A percentile compares a stretch with the other conserved stretches of the same genome.
Evolutionary conservation across 345 rosid genomes (phyloP).

Genomic region (Brassica rapa): DNA sequence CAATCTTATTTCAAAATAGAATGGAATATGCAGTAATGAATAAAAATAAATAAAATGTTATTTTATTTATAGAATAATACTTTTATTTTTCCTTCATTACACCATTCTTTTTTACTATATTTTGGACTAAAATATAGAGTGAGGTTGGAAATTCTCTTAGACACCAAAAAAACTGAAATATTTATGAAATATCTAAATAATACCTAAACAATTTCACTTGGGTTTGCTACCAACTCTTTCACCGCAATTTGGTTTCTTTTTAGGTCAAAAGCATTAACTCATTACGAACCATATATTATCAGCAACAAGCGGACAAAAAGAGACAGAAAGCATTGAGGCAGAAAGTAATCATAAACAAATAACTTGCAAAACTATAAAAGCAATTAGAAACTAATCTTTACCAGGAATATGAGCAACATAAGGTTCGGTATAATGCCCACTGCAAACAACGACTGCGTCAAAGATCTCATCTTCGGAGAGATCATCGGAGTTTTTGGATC

Average conservation of each 20-base stretch:
- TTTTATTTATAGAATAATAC: too few relatives aligned
- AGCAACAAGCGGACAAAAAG: background rate
- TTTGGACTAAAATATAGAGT: too few relatives aligned
- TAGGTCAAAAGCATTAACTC: background rate
- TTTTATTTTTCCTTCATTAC: too few relatives aligned
- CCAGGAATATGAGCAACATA: slow-evolving; percentile 60
- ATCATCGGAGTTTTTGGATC: slow-evolving; percentile 32
- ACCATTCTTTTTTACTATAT: too few relatives aligned
- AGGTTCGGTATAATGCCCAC: slow-evolving; percentile 68
- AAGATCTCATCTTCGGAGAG: slow-evolving; percentile 46
- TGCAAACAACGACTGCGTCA: slow-evolving; percentile 72
- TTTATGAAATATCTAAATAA: background rate
- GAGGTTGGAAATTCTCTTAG: too few relatives aligned
- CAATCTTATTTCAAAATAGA: too few relatives aligned
- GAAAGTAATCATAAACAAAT: background rate
- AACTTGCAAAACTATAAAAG: background rate
- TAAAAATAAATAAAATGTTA: too few relatives aligned
- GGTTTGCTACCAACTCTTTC: background rate
- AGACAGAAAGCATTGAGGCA: background rate
- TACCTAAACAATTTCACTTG: background rate
- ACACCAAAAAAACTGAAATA: too few relatives aligned
- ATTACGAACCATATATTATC: background rate
- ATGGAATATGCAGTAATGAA: too few relatives aligned
- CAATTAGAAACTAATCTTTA: slow-evolving; percentile 17
- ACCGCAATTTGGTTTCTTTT: background rate